Base-by-base conservation (phyloP, 306 rosid genomes). In the Medicago lupulina region DNA sequence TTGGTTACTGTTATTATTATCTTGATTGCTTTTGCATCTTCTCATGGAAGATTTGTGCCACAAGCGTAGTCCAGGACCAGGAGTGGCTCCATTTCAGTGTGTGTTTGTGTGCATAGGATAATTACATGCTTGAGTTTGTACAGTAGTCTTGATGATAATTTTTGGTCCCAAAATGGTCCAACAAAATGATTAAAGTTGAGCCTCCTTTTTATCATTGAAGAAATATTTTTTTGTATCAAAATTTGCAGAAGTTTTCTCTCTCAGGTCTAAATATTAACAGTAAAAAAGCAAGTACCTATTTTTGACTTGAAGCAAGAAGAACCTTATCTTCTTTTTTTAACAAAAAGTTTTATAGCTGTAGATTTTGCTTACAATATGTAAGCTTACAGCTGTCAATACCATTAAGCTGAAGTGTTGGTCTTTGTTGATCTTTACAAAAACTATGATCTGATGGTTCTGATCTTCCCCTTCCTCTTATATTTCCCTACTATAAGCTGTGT, bases 1-100 rank as follows among this genome's bases (percentile, higher is more conserved):
- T 41, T 60, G 41, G 50, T 70, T 79, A 69, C 64, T 38, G 3
- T 70, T 43, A 3, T 49, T 61, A 43, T 77, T 54, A 64, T 81
- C 76, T 71, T 69, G 40, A 66, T 60, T 13, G 18, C 36, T 78
- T 43, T 74, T 82, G 63, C 58, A 31, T 71, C 17, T 25, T 67
- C 15, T 78, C n/a, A 34, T 19, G 70, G 50, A 36, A 50, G 54
- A 47, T 25, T 51, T 74, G 39, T 53, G 72, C 34, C 76, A 39
- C 31, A 51, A 77, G 70, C 39, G 21, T 46, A 19, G 50, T 63
- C 72, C 46, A 13, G 7, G 60, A 13, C 76, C 55, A 23, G 5
- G 50, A 28, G 41, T 66, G 63, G 70, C 78, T 61, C 25, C 46
- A 8, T 59, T 13, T 23, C 58, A 71, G 11, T 46, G 41, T 65